Base-by-base conservation (phyloP, 768 basidiomycete genomes). In the Tephrocybe sp. region DNA sequence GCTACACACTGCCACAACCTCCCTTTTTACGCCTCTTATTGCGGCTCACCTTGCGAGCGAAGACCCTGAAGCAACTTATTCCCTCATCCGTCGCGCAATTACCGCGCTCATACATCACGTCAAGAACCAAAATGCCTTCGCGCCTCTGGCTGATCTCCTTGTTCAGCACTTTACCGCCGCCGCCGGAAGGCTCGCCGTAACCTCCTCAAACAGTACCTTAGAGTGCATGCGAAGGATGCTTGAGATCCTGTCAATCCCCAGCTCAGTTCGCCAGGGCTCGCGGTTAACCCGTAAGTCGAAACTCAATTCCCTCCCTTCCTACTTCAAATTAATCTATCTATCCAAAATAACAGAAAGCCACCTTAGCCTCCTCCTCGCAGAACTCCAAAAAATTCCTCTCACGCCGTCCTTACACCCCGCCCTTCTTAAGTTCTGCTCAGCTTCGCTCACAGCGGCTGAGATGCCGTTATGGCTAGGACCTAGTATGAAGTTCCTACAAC, bases 41-140 rank as follows among this genome's bases (percentile, higher is more conserved):
- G 67, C 72, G 9, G 77, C 74, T 52, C 76, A 89, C 57, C 68
- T 89, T 16, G 60, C 65, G 1, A 64, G 46, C 2, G 63, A 71
- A 36, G 60, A 63, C 26, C 67, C 74, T 4, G 74, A 73, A 32
- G 49, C 62, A 15, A 75, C 81, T 1, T 75, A 74, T 50, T 82
- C 74, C 0, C 74, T 90, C 22, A 61, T 90, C 26, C 84, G 88
- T 8, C 82, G 92, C 27, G 70, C 86, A 1, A 68, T 92, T 2
- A 95, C 92, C 0, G 85, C 92, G 1, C 68, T 92, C 9, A 82
- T 88, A 16, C 94, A 96, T 60, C 92, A 96, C 58, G 85, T 86
- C 64, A 86, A 86, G 55, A 75, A 74, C 19, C 67, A 86, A 0
- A 83, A 87, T 19, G 78, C 84, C 41, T 92, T 88, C 61, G 61